Evolutionary conservation across 352 stramenopile species (phyloP).

Genomic region (Phytophthora pini): DNA sequence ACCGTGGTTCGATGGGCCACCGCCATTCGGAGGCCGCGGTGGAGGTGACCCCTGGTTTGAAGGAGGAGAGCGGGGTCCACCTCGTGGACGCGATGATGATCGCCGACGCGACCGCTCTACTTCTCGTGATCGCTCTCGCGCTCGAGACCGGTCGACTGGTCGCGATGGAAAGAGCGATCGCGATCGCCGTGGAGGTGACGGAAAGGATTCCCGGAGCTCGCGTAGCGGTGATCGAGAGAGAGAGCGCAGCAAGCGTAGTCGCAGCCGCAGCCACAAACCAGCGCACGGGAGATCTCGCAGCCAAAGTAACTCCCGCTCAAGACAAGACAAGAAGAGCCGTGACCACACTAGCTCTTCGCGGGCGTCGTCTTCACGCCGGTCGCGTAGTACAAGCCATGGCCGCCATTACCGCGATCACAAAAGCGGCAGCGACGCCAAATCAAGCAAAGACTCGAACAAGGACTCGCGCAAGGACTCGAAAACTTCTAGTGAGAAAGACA

Average conservation of each 20-base stretch:
- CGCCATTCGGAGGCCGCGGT: constrained; percentile 55
- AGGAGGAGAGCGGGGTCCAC: constrained; percentile 38
- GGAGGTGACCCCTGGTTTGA: constrained; percentile 54
- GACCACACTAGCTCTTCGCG: constrained; percentile 42
- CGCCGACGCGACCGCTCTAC: constrained; percentile 47
- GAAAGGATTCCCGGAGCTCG: constrained; percentile 35
- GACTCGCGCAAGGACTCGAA: constrained; percentile 23
- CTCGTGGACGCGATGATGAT: constrained; percentile 52
- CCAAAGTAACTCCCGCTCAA: constrained; percentile 57
- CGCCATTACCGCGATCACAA: constrained; percentile 41
- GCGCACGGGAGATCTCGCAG: constrained; percentile 49
- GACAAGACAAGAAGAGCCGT: constrained; percentile 42
- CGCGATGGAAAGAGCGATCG: constrained; percentile 41
- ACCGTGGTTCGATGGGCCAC: constrained; percentile 75
- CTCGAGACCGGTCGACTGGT: constrained; percentile 32
- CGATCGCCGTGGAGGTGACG: constrained; percentile 40
- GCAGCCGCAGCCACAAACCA: constrained; percentile 47
- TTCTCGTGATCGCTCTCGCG: constrained; percentile 38
- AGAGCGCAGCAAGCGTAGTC: constrained; percentile 39
- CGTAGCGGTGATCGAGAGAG: constrained; percentile 42
- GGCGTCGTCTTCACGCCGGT: constrained; percentile 43
- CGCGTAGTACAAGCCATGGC: constrained; percentile 56
- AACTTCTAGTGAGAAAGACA: constrained; percentile 37
- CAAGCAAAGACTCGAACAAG: constrained; percentile 30
- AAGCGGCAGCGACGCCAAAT: constrained; percentile 25